These are phyloP conservation scores for Plenodomus lindquistii DNA, from an alignment of 2,329 filamentous ascomycete genomes.

Conservation along the genomic window DNA sequence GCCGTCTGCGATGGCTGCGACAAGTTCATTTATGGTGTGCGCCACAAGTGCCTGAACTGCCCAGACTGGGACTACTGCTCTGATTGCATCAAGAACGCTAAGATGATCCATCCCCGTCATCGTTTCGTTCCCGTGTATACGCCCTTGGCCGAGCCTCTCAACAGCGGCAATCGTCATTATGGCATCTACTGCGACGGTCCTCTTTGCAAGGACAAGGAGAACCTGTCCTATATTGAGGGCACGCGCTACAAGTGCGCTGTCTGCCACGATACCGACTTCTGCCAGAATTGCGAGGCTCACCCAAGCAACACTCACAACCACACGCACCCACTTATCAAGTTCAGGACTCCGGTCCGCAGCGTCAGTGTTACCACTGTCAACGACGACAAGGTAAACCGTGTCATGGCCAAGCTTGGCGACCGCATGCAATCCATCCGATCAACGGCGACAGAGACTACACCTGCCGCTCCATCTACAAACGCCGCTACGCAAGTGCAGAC, in stretches of 20 bases:
- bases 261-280: constrained; percentile 94
- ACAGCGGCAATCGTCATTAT: constrained; percentile 63
- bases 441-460: constrained; percentile 57
- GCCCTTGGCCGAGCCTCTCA: constrained; percentile 59
- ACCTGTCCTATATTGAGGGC: constrained; percentile 71
- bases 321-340: constrained; percentile 96
- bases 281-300: constrained; percentile 87
- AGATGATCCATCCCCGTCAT: constrained; percentile 75
- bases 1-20: constrained; percentile 96
- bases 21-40: constrained; percentile 80
- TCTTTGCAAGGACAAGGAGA: constrained; percentile 68
- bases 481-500: constrained; percentile 69
- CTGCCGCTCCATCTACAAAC: constrained; percentile 53
- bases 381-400: constrained; percentile 70
- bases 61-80: constrained; percentile 97
- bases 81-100: constrained; percentile 69
- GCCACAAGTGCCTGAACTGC: constrained; percentile 95
- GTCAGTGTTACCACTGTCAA: constrained; percentile 84
- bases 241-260: constrained; percentile 96
- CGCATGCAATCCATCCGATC: constrained; percentile 47
- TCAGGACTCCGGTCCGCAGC: constrained; percentile 88
- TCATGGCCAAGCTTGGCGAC: constrained; percentile 75
- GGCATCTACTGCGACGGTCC: constrained; percentile 96
- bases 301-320: constrained; percentile 85
- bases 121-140: constrained; percentile 89